Evolutionary conservation across 1,139 yeast genomes (phyloP), one percentile per base, ranked within the genome.

Genomic region (Schizosaccharomyces versatilis): DNA sequence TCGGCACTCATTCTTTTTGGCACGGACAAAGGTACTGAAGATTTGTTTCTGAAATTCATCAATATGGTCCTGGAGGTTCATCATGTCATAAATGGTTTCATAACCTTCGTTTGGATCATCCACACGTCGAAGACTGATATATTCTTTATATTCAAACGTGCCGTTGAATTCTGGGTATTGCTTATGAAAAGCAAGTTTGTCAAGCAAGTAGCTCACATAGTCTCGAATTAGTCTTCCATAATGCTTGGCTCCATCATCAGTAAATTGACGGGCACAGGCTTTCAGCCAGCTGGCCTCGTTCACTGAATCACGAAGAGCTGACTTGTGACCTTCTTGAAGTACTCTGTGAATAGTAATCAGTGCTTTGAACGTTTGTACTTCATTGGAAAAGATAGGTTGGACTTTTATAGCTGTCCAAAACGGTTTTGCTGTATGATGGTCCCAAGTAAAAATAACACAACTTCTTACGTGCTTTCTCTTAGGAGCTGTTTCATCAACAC

Each of bases 401-500:
- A 82, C 70, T 66, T 84, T 85, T 61, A 90, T 73, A 1, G 82
- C 81, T 62, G 83, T 80, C 94, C 95, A 85, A 64, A 88, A 85
- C 3, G 86, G 84, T 59, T 79, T 73, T 5, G 94, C 80, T 54
- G 86, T 80, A 65, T 84, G 83, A 63, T 85, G 93, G 67, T 90
- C 98, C 96, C 97, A 88, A 2, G 96, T 84, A 67, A 81, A 86
- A 44, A 90, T 95, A 59, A 86, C 86, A 70, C 95, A 85, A 55
- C 64, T 61, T 44, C 74, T 67, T 8, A 90, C 97, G 68, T 90
- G 98, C 66, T 90, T 90, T 62, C 97, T 75, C 67, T 90, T 90
- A 1, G 98, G 96, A 0, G 97, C 95, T 1, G 83, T 77, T 64
- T 88, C 96, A 47, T 86, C 96, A 47, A 76, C 62, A 48, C 81